phyloP scores from a whole-genome alignment of 1,284 basidiomycete species.

The Bjerkandera adusta region DNA sequence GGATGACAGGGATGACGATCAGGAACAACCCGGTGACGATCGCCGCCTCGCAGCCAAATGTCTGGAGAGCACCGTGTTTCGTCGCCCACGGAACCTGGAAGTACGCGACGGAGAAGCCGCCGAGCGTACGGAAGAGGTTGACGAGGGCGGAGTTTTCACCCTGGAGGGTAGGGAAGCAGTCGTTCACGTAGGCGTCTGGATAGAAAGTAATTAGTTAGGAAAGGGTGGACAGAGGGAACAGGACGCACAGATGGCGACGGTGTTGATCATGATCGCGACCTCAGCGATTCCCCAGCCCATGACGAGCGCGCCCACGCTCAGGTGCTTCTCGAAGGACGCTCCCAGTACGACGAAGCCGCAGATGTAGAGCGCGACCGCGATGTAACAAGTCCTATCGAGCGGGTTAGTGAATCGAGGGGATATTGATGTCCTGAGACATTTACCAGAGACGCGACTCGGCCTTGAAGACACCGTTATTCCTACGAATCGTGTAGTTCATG shows the following conservation, averaged over 20 bases:
- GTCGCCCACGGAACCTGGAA: conserved; percentile 62
- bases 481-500: conserved; percentile 51
- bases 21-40: conserved; percentile 50
- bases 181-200: conserved; percentile 50
- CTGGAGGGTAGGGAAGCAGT: conserved; percentile 50
- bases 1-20: conserved; percentile 47
- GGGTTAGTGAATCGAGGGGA: background rate
- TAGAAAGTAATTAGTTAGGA: conserved; percentile 3
- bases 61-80: conserved; percentile 52
- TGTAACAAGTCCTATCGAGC: conserved; percentile 54
- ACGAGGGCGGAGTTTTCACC: conserved; percentile 60
- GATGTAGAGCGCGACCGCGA: conserved; percentile 61
- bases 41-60: conserved; percentile 42
- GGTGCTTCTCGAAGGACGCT: conserved; percentile 53
- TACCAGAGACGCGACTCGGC: conserved; percentile 70
- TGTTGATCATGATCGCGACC: conserved; percentile 61
- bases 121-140: conserved; percentile 56
- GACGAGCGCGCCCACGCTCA: conserved; percentile 52
- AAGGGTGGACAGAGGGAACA: background rate
- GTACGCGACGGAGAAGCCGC: conserved; percentile 62
- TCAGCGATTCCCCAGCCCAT: conserved; percentile 71
- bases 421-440: conserved; percentile 16
- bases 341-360: conserved; percentile 64
- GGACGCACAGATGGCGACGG: conserved; percentile 57
- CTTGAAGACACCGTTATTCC: conserved; percentile 69